Evolutionary conservation across 192 early-diverging fungal species (phyloP).

Genomic region (Coemansia sp.): DNA sequence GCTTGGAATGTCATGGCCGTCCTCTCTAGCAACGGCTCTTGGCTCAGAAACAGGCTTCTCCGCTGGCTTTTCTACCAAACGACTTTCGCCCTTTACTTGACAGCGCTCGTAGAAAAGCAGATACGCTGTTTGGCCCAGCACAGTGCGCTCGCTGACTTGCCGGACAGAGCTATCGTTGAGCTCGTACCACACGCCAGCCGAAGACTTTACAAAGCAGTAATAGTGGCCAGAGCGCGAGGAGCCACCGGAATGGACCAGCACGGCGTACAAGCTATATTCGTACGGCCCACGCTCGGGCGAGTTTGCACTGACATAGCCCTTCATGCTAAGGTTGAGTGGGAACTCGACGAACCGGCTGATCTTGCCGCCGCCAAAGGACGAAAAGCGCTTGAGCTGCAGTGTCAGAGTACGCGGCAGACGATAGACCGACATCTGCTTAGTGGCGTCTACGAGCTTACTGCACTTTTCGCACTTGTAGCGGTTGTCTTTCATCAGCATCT

Average conservation of each 20-base stretch:
- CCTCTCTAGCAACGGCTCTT: not conserved
- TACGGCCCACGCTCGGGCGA: conserved; percentile 54
- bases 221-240: conserved; percentile 84
- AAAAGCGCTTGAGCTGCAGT: conserved; percentile 88
- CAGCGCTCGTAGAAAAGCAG: conserved; percentile 77
- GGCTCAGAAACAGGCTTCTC: not conserved
- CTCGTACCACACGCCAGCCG: conserved; percentile 76
- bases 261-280: conserved; percentile 72
- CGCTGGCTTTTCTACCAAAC: not conserved
- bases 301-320: conserved; percentile 50
- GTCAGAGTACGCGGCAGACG: conserved; percentile 69
- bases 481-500: conserved; percentile 66
- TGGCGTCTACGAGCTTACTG: conserved; percentile 71
- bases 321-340: conserved; percentile 64
- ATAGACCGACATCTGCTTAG: conserved; percentile 79
- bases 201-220: conserved; percentile 77
- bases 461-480: conserved; percentile 85
- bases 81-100: not conserved
- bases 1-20: not conserved
- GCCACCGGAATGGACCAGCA: conserved; percentile 78
- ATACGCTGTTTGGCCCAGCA: conserved; percentile 77
- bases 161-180: conserved; percentile 79
- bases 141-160: conserved; percentile 67
- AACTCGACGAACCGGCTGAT: conserved; percentile 67
- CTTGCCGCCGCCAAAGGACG: conserved; percentile 65